Base-by-base conservation (phyloP, 2,329 filamentous ascomycete species). In the Dactylellina parvicollis region DNA sequence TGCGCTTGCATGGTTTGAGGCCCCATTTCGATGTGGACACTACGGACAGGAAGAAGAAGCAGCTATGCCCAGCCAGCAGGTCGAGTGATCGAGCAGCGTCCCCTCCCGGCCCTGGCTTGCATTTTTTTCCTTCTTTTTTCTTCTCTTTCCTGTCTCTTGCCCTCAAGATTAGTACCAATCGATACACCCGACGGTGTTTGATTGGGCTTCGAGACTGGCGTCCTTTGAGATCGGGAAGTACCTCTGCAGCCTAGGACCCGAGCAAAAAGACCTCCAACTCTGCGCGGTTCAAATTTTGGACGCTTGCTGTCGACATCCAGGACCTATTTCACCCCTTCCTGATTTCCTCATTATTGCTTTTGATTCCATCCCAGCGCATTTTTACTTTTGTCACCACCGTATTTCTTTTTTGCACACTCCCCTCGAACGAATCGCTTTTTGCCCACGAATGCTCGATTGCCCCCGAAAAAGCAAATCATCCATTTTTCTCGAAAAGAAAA, bases 171-270 rank as follows among this genome's bases (percentile, higher is more conserved):
- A 30, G 55, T 30, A 38, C 16, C 26, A 69, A 69, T 69, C 47
- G 38, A 47, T 59, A 47, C 49, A 32, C 49, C 49, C 16, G 46
- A 18, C 38, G 30, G 44, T 30, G 54, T 67, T 67, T 67, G 52
- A 67, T 67, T 67, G 62, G 62, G 62, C 42, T 67, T 59, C 44
- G 42, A 55, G 42, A 30, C 62, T 59, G 62, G 62, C 47, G 44
- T 69, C 34, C 56, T 52, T 40, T 47, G n/a, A 54, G 64, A 69
- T 69, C 55, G 64, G 66, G 42, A 64, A 52, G 66, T 72, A 64
- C 59, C 57, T 72, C 55, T 71, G 66, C 40, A 72, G 66, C 66
- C 66, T 72, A 72, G 62, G 40, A 66, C 62, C 61, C 62, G 62
- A 65, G 55, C 20, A 70, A 34, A 38, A 38, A 60, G 56, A 57